A percentile compares a stretch with the other conserved stretches of the same genome.
Conservation (phyloP, 2,329 filamentous ascomycete genomes). For the Botrytis medusae region DNA sequence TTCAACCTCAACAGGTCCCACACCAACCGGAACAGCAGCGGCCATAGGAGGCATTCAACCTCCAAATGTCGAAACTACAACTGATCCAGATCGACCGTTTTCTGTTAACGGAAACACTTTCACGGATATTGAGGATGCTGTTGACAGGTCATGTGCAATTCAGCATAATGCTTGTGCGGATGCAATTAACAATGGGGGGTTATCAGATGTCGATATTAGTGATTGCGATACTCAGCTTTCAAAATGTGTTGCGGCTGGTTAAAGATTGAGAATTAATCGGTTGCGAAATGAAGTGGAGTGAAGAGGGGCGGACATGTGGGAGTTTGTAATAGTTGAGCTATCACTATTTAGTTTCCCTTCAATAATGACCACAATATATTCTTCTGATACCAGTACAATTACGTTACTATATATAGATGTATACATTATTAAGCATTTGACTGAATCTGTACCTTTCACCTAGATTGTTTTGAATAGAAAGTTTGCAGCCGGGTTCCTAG, state of each 20-base stretch:
- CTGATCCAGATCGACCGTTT: slow-evolving; percentile 13
- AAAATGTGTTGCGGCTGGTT: neutral
- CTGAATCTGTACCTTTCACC: neutral
- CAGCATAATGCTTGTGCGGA: slow-evolving; percentile 17
- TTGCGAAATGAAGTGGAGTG: neutral
- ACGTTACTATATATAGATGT: neutral
- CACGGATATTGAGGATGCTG: neutral
- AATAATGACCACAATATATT: neutral
- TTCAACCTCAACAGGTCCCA: neutral
- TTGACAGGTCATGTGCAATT: slow-evolving; percentile 10
- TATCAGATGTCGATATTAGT: neutral
- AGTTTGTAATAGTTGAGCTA: neutral
- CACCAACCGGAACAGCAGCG: slow-evolving; percentile 1
- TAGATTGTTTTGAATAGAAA: neutral
- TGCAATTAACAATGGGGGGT: slow-evolving; percentile 3
- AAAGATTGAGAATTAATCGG: neutral
- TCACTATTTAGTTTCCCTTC: neutral
- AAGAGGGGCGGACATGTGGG: neutral
- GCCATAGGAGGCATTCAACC: slow-evolving; percentile 1
- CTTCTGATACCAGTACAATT: neutral
- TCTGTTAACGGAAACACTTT: slow-evolving; percentile 5
- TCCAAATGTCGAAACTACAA: slow-evolving; percentile 10
- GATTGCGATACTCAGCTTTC: slow-evolving; percentile 12
- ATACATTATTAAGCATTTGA: neutral
- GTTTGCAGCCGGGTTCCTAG: neutral